phyloP scores from a whole-genome alignment of 495 filamentous ascomycete genomes.

The Oidiodendron maius region DNA sequence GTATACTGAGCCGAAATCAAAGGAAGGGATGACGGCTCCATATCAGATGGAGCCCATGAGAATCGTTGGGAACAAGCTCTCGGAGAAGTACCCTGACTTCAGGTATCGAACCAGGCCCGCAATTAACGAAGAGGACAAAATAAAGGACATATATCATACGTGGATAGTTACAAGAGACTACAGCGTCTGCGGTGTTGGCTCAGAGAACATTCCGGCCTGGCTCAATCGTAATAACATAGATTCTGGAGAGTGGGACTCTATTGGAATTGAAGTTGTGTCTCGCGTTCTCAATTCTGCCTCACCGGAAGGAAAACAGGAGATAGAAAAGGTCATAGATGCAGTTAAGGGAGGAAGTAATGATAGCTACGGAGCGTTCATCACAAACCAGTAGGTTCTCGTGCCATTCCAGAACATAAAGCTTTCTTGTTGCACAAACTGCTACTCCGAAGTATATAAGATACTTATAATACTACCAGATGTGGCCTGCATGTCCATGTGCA shows the following conservation, averaged over 20 bases:
- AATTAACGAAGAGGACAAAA: not conserved
- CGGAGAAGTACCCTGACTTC: conserved; percentile 1
- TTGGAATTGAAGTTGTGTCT: conserved; percentile 11
- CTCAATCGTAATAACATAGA: not conserved
- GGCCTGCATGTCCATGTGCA: conserved; percentile 17
- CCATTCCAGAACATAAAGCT: not conserved
- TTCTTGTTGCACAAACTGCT: not conserved
- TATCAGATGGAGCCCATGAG: conserved; percentile 1
- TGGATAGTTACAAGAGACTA: conserved; percentile 11
- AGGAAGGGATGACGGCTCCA: not conserved
- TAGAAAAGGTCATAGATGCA: conserved; percentile 6
- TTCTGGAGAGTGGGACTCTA: conserved; percentile 12
- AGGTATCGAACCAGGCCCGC: not conserved
- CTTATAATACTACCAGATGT: conserved; percentile 3
- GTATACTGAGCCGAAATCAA: not conserved
- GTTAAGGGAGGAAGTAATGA: not conserved
- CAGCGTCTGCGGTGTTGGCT: conserved; percentile 12
- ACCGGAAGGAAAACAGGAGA: not conserved
- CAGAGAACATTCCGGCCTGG: conserved; percentile 4
- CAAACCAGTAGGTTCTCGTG: conserved; percentile 4
- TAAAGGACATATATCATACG: conserved; percentile 1
- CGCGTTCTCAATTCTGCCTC: conserved; percentile 2
- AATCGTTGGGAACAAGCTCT: not conserved
- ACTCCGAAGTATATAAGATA: not conserved
- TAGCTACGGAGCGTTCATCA: conserved; percentile 13